Conservation (phyloP, 768 basidiomycete genomes). For the Russula dissimulans region DNA sequence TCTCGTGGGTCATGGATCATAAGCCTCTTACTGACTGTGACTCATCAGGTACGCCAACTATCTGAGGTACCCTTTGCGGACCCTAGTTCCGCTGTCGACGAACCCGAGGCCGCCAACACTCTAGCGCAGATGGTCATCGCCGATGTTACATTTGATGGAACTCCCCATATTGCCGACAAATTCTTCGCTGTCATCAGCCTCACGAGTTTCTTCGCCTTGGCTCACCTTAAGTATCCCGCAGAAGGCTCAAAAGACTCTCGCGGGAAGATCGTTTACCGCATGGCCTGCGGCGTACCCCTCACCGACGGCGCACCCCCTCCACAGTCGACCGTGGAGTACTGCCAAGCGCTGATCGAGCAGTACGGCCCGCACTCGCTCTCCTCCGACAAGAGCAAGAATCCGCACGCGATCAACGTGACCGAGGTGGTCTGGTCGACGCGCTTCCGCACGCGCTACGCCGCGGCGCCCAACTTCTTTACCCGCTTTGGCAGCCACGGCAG, state of each 20-base stretch:
- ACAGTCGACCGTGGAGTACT: conserved; percentile 32
- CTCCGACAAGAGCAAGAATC: conserved; percentile 29
- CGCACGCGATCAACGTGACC: conserved; percentile 23
- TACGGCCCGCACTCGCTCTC: conserved; percentile 31
- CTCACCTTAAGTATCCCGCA: conserved; percentile 29
- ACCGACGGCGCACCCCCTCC: conserved; percentile 29
- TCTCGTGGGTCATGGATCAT: neutral
- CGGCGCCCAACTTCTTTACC: conserved; percentile 33
- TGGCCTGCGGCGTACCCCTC: conserved; percentile 33
- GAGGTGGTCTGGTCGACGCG: conserved; percentile 38
- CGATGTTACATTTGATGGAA: conserved; percentile 33
- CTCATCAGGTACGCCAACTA: conserved; percentile 33
- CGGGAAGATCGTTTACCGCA: conserved; percentile 29
- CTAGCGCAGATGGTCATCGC: conserved; percentile 38
- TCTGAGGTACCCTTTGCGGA: conserved; percentile 37
- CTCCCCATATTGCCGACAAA: conserved; percentile 22
- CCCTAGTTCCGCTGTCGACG: conserved; percentile 27
- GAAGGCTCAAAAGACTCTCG: conserved; percentile 17
- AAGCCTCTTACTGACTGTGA: neutral
- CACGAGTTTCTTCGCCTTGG: conserved; percentile 29
- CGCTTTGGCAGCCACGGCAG: conserved; percentile 20
- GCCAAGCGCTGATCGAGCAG: conserved; percentile 36
- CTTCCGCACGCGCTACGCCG: conserved; percentile 37
- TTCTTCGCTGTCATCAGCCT: conserved; percentile 24
- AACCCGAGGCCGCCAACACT: conserved; percentile 23